Evolutionary conservation across 1,284 basidiomycete species (phyloP), one percentile per base, ranked within the genome.

Genomic region (Irpex sp.): DNA sequence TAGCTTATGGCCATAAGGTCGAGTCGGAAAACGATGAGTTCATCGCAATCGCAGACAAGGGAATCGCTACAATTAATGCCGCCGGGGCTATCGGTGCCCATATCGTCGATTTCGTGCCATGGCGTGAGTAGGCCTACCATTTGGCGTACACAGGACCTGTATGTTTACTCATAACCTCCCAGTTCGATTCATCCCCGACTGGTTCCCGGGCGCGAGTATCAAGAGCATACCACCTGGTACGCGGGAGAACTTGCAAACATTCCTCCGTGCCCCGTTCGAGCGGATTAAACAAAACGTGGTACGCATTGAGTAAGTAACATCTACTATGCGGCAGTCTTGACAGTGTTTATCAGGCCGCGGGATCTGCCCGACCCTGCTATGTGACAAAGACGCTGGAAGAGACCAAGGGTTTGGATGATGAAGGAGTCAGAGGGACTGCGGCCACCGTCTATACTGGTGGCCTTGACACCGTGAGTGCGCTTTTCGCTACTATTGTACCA

Each of bases 201-300:
- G 67, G 65, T 61, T 68, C 56, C 65, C 65, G 15, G 66, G 66
- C 11, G 63, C 63, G 19, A 21, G 48, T n/a, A 66, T 68, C 65
- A 62, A 66, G 54, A 26, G 8, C 19, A 17, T 58, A 7, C 56
- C 61, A 11, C 56, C 57, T 7, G n/a, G 38, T 17, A 52, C 47
- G 31, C 36, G 44, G 34, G 19, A 34, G 26, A 38, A 48, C 37
- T 40, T 52, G 3, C 40, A 57, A 40, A 40, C 38, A 11, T 49
- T 62, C 21, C 44, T 52, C 5, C 11, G 36, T 34, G 47, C 19
- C 15, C 61, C 61, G 8, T 58, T 49, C 15, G 31, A 57, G 13
- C 26, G 44, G 4, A 56, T 62, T 5, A 40, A 48, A 44, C 34
- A 48, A 3, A 21, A 44, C 15, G 38, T 62, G 44, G 61, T 62